Conservation (phyloP, 2,329 filamentous ascomycete species). For the Neopestalotiopsis rosae region DNA sequence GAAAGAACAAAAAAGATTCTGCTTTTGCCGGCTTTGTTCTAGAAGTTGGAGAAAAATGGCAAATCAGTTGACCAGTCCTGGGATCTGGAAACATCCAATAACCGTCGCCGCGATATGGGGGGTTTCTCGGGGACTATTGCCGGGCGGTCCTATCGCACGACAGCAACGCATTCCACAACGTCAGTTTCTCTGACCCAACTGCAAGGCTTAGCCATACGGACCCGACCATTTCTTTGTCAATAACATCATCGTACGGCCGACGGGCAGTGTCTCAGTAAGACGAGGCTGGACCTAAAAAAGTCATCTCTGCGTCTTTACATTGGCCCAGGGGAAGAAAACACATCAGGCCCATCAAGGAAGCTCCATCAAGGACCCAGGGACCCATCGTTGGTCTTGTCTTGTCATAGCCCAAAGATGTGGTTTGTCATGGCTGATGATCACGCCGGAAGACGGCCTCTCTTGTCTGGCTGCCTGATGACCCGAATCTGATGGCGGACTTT, state of each 20-base stretch:
- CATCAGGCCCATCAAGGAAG: background rate
- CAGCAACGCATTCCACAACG: background rate
- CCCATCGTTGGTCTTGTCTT: background rate
- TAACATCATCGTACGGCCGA: constrained; percentile 1
- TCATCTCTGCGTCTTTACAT: background rate
- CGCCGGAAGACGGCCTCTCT: background rate
- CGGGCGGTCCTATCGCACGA: background rate
- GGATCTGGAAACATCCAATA: background rate
- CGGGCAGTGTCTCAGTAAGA: background rate
- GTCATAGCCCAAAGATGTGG: background rate
- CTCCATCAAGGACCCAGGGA: background rate
- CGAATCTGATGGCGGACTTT: background rate
- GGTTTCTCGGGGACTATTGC: constrained; percentile 1
- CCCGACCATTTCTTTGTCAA: background rate
- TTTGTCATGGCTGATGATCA: background rate
- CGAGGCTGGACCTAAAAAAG: constrained; percentile 2
- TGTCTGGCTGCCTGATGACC: constrained; percentile 1
- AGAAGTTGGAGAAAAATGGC: background rate
- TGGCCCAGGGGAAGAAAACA: background rate
- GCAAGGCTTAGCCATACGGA: background rate
- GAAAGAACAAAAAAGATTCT: background rate
- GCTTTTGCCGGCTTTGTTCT: background rate
- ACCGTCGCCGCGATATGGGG: background rate
- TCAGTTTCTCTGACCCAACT: background rate
- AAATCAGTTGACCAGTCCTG: background rate